Base-by-base conservation (phyloP, 2,329 filamentous ascomycete species). In the Verticillium isaacii region DNA sequence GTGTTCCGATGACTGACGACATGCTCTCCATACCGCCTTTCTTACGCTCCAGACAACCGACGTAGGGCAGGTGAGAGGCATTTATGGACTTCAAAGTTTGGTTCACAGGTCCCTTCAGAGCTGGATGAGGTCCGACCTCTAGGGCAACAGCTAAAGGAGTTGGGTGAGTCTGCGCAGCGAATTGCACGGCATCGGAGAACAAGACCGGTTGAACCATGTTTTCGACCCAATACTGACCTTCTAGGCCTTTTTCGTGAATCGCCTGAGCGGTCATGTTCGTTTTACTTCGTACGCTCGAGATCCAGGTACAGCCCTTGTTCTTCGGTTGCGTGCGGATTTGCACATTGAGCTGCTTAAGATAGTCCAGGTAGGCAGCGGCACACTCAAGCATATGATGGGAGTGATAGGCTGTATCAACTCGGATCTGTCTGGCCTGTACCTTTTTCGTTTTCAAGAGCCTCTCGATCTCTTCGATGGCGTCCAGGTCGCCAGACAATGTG, bases 91-190 rank as follows among this genome's bases (percentile, higher is more conserved):
- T 29, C 3, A 61, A 7, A 4, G n/a, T 76, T 60, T 80, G 72
- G 5, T 66, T 69, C 0, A 74, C 64, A 0, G 80, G 80, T 0
- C 75, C 75, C 59, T 76, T 74, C 0, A 82, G 71, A 0, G 78
- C 77, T 0, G 78, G 71, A 55, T 77, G 74, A 2, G 75, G 74
- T 0, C 75, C 74, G 3, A 77, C 58, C 54, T 77, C 74, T 2
- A 77, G 17, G 0, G 69, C 58, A 12, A 23, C 11, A 9, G n/a
- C 19, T 11, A 50, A 25, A 4, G 8, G 6, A 9, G 5, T n/a
- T 19, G 15, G 5, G 4, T 70, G 39, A 41, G 63, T 41, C 9
- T 68, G 65, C 68, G 61, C 37, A 2, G 58, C 57, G 58, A 23
- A 63, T 45, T 59, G 61, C 8, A 61, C 32, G 17, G 55, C 60